Evolutionary conservation across 2,329 filamentous ascomycete species (phyloP), one percentile per base, ranked within the genome.

Genomic region (Xylariaceae sp.): DNA sequence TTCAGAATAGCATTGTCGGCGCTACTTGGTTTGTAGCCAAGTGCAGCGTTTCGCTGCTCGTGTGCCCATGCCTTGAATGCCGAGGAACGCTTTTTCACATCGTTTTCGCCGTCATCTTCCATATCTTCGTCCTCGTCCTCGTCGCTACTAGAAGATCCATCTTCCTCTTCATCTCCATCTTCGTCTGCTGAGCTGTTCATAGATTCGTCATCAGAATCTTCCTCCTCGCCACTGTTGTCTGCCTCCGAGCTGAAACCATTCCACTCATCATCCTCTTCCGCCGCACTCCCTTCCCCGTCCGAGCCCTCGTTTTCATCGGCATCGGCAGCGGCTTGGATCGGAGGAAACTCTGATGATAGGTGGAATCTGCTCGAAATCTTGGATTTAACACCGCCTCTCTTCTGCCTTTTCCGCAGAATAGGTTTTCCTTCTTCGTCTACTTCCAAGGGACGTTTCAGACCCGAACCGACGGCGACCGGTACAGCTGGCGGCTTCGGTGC

Each of bases 41-140:
- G 69, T 4, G 85, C 83, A 52, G 90, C 77, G 53, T 96, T 95
- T 41, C 89, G 77, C 62, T 92, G 84, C 52, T 86, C 79, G 19
- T 82, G 80, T 14, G 92, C 92, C 92, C 92, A 98, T 2, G 83
- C 76, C 61, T 97, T 97, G 71, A 98, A 98, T 0, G 87, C 88
- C 2, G 76, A 78, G 29, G 66, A 67, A 40, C 65, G 62, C 46
- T 64, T 56, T 53, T 60, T 66, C 49, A 49, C 62, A 37, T 5
- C 64, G 15, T 38, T 51, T 9, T 51, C 53, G 3, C 35, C 55
- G 3, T 57, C 60, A 4, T 57, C 54, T 9, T 59, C 57, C 9
- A 59, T 55, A 1, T 59, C 60, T 0, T 61, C 55, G 2, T 60
- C 57, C 2, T 56, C 59, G 1, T 60, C 61, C n/a, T n/a, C n/a